These are phyloP conservation scores for Alisma plantagoaquatica DNA, from an alignment of 106 monocot genomes.

Conservation along the genomic window DNA sequence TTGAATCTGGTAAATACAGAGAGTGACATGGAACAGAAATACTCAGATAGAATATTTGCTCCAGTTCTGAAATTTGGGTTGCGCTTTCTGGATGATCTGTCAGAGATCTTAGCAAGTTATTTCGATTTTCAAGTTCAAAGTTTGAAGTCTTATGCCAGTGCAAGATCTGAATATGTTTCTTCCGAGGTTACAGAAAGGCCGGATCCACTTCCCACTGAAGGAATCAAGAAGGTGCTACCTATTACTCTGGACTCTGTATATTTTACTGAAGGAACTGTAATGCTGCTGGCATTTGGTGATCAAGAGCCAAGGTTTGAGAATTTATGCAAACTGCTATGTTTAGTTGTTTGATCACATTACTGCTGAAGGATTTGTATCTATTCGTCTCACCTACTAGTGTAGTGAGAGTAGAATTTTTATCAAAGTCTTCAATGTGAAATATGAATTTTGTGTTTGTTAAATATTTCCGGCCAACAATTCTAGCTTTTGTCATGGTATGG, in stretches of 20 bases:
- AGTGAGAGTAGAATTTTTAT: no score
- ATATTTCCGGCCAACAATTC: no score
- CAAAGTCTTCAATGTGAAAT: no score
- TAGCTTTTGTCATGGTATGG: no score
- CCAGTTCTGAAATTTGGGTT: constrained; percentile 4
- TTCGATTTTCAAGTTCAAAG: constrained; percentile 30
- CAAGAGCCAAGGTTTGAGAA: constrained; percentile 80
- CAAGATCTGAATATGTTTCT: constrained; percentile 43
- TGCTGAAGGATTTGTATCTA: no score
- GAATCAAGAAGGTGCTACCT: constrained; percentile 50
- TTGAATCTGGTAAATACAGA: no score
- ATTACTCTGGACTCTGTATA: constrained; percentile 81
- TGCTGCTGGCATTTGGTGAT: constrained; percentile 93
- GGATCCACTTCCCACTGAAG: constrained; percentile 19
- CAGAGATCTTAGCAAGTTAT: constrained; percentile 17
- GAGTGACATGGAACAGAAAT: background rate
- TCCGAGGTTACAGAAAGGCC: constrained; percentile 48
- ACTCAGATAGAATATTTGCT: background rate
- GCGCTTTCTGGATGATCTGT: constrained; percentile 1
- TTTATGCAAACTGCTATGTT: no score
- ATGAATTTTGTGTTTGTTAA: no score
- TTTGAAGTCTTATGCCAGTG: constrained; percentile 29
- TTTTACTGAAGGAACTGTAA: constrained; percentile 71
- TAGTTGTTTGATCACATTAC: no score
- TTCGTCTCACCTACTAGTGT: no score